Evolutionary conservation across 805 yeast genomes (phyloP), one percentile per base, ranked within the genome.

Genomic region (Sporopachydermia quercuum): DNA sequence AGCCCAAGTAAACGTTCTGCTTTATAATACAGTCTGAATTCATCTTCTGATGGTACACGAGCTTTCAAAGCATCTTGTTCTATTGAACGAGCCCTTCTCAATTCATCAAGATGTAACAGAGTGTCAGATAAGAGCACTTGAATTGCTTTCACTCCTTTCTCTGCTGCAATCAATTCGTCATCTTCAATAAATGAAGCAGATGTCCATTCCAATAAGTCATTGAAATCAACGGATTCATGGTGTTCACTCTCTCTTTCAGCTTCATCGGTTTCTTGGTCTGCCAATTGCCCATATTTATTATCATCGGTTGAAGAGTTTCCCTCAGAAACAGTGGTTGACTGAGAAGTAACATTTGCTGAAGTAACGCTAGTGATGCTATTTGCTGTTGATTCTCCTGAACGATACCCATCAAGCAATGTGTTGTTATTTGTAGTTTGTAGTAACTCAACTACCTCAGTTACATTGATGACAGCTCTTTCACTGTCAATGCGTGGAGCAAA

Each of bases 401-500:
- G n/a, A n/a, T n/a, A n/a, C n/a, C n/a, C n/a, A n/a, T n/a, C n/a
- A n/a, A n/a, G n/a, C n/a, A n/a, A n/a, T 8, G 30, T 23, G n/a
- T 23, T n/a, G 8, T 23, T n/a, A 23, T 23, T 23, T n/a, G 30
- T 23, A 23, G 30, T 23, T 23, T 23, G 8, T n/a, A 23, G n/a
- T n/a, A 23, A 38, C 2, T 52, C 49, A 2, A 51, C 49, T 1
- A 49, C 41, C 5, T 39, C 40, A 5, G 69, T 66, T 18, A 71
- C 66, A 8, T 23, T 23, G 8, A 77, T 54, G 2, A 75, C 70
- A 4, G 76, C 64, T 15, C 68, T 69, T 30, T 68, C 66, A 46
- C 78, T 79, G 52, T 78, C 85, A 35, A 66, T 58, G 6, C 68
- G 54, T 3, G 91, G 91, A 0, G 84, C 83, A 64, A 78, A 80